Base-by-base conservation (phyloP, 1,284 basidiomycete genomes). In the Cutaneotrichosporon cavernicola region DNA sequence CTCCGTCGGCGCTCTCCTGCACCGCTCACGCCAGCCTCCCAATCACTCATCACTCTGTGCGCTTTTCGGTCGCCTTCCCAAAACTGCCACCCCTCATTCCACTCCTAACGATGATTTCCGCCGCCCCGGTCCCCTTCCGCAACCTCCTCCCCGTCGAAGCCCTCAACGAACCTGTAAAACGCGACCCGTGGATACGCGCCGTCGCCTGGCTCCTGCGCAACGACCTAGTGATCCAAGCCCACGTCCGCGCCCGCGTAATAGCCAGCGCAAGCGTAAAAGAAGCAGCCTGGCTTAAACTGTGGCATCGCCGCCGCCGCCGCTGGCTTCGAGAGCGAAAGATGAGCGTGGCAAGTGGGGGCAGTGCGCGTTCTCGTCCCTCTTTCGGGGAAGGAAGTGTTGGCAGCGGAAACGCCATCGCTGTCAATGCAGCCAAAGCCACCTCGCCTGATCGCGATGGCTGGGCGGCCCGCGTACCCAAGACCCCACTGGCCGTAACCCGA, bases 151-250 rank as follows among this genome's bases (percentile, higher is more conserved):
- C 77, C 1, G 14, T 63, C 14, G 70, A 73, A 2, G 65, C 66
- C 14, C 66, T 67, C 16, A 64, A 63, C 0, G 68, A 65, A 16
- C 47, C 59, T 1, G 11, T 61, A 34, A 67, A 69, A 31, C 85
- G 92, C 34, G 83, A 86, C 16, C 79, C 88, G 50, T 96, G 91
- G 74, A 85, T 90, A 62, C 87, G 91, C 49, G 89, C 94, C 43
- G 86, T 98, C n/a, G 81, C 90, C 52, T 99, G 95, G 94, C 86
- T 98, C 82, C 84, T 99, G 46, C 89, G 91, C 69, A 87, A 88
- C 58, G 91, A 92, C 70, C 84, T 98, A 64, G 83, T 97, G 26
- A 85, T 91, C 62, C 91, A 92, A 38, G 84, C 95, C 52, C 94
- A 95, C 76, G 86, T 94, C 9, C 87, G 90, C 49, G 87, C 96